Percentiles rank a stretch among this genome's conserved stretches.
phyloP scores from a whole-genome alignment of 2,329 filamentous ascomycete genomes.

The Rutstroemia sydowiana region DNA sequence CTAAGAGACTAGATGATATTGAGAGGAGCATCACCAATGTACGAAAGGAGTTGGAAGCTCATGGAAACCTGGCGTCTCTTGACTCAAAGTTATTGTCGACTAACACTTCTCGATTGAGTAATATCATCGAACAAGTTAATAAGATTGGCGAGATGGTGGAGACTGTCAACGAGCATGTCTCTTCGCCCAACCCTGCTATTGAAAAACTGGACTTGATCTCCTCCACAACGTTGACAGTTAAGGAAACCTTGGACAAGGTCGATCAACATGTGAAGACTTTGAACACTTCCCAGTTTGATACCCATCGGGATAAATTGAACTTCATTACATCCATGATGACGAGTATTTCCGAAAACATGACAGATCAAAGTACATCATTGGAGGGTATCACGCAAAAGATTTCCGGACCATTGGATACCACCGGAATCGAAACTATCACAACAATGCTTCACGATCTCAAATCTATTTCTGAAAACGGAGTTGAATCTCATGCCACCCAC shows the following conservation, averaged over 20 bases:
- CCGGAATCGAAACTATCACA: conserved; percentile 8
- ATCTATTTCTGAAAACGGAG: background rate
- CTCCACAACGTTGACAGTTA: conserved; percentile 11
- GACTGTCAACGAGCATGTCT: conserved; percentile 12
- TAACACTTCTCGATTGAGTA: conserved; percentile 16
- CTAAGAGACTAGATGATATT: conserved; percentile 14
- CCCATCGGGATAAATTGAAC: conserved; percentile 8
- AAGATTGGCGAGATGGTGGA: conserved; percentile 15
- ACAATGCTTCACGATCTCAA: conserved; percentile 4
- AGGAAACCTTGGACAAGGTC: conserved; percentile 10
- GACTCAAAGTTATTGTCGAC: conserved; percentile 18
- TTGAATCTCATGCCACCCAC: conserved; percentile 1
- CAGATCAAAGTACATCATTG: conserved; percentile 9
- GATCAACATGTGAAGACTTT: conserved; percentile 8
- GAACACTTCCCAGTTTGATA: conserved; percentile 8
- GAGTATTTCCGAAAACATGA: conserved; percentile 8
- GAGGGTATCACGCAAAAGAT: conserved; percentile 8
- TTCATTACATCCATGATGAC: conserved; percentile 11
- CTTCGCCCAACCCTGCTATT: conserved; percentile 3
- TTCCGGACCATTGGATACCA: conserved; percentile 5
- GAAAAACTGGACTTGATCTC: conserved; percentile 15
- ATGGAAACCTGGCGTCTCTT: conserved; percentile 16
- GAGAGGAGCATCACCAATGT: conserved; percentile 16
- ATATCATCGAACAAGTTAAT: conserved; percentile 13
- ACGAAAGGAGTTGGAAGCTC: conserved; percentile 16